Base-by-base conservation (phyloP, 2,329 filamentous ascomycete genomes). In the Clarireedia sp. region DNA sequence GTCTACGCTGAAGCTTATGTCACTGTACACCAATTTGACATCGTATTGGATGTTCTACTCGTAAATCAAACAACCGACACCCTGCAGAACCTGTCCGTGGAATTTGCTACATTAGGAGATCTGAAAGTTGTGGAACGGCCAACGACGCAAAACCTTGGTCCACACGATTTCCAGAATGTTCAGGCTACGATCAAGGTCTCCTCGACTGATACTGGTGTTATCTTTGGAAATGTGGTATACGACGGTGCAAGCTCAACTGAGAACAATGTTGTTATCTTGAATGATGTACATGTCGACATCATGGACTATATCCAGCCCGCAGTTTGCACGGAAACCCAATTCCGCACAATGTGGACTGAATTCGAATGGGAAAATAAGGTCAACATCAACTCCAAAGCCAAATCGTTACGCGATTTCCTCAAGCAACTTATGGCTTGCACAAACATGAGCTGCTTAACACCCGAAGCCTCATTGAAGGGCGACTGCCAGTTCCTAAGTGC, bases 331-430 rank as follows among this genome's bases (percentile, higher is more conserved):
- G 94, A 99, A 77, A 96, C 92, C 10, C 90, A 97, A 68, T 99
- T 99, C 85, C 84, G 94, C 58, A 95, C 90, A n/a, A 99, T 99
- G 94, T 99, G 94, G 94, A 99, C 94, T 38, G 94, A 99, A 70
- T 99, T 99, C 64, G 94, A 99, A 71, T 99, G 94, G 94, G 94
- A 99, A 78, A 99, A 99, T 77, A 99, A 99, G 81, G 92, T 99
- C 72, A 99, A 99, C 75, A 97, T 99, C 75, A 96, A 96, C 74
- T 95, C 89, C 61, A 97, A 96, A 78, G 90, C 89, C 63, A 95
- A 92, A 77, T 87, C 83, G 26, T 78, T 99, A 59, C 83, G 92
- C 49, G 90, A 95, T 19, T 99, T 99, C 82, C 75, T 99, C 61
- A 86, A 89, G 64, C 87, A 95, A 70, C 77, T 99, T 58, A 97